phyloP scores from a whole-genome alignment of 2,329 filamentous ascomycete species.

The Magnaporthales sp. region DNA sequence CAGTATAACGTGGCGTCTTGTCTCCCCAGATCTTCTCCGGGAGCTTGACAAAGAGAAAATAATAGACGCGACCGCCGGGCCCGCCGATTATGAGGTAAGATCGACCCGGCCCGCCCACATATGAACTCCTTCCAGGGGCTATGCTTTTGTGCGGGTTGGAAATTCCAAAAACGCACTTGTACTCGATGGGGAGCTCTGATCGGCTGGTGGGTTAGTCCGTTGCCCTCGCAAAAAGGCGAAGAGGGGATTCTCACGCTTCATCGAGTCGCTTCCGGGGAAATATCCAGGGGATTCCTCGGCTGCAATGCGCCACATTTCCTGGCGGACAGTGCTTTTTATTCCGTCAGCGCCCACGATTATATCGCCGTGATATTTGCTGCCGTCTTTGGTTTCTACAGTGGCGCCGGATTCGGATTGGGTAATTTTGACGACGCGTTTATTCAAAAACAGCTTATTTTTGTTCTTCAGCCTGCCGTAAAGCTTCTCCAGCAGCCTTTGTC shows the following conservation, averaged over 20 bases:
- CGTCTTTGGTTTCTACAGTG: slow-evolving; percentile 21
- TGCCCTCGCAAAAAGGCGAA: neutral
- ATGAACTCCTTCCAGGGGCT: neutral
- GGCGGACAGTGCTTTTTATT: slow-evolving; percentile 22
- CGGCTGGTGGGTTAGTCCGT: neutral
- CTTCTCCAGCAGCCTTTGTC: slow-evolving; percentile 22
- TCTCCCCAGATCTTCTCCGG: slow-evolving; percentile 7
- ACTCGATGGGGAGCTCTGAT: slow-evolving; percentile 6
- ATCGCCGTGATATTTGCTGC: slow-evolving; percentile 19
- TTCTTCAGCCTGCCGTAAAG: slow-evolving; percentile 23
- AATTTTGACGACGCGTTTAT: slow-evolving; percentile 20
- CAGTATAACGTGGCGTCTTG: slow-evolving; percentile 10
- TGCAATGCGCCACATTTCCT: slow-evolving; percentile 10
- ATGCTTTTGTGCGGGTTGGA: slow-evolving; percentile 8
- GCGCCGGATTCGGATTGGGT: slow-evolving; percentile 15
- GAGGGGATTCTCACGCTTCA: neutral
- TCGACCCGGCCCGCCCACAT: slow-evolving; percentile 4
- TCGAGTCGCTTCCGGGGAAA: slow-evolving; percentile 8
- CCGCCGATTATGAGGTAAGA: slow-evolving; percentile 11
- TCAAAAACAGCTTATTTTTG: slow-evolving; percentile 22
- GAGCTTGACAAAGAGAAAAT: slow-evolving; percentile 11
- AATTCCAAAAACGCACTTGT: slow-evolving; percentile 14
- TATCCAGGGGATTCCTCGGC: slow-evolving; percentile 7
- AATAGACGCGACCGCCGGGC: slow-evolving; percentile 12
- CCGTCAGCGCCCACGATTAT: slow-evolving; percentile 31